Evolutionary conservation across 805 yeast genomes (phyloP).

Genomic region (Spathaspora sp.): DNA sequence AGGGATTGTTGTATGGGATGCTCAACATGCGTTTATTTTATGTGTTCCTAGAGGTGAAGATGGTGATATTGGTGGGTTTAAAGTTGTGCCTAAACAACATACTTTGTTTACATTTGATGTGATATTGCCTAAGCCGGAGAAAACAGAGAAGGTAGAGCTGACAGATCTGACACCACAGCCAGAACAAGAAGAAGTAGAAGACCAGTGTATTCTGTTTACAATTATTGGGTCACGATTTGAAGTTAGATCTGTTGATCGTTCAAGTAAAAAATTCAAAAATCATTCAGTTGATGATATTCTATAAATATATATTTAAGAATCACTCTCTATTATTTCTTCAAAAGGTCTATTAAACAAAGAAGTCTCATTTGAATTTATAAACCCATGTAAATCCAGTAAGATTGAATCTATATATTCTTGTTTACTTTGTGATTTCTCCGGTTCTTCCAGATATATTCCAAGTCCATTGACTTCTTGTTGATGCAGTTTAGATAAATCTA

Average conservation of each 20-base stretch:
- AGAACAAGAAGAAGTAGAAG: slow-evolving; percentile 13
- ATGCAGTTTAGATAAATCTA: slow-evolving; percentile 15
- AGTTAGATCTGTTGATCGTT: slow-evolving; percentile 73
- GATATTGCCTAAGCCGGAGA: slow-evolving; percentile 11
- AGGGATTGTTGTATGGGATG: slow-evolving; percentile 85
- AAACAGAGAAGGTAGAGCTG: no score
- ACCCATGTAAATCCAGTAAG: slow-evolving; percentile 20
- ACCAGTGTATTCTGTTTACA: slow-evolving; percentile 48
- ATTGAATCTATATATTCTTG: slow-evolving; percentile 16
- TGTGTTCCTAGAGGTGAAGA: slow-evolving; percentile 47
- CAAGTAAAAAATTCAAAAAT: slow-evolving; percentile 80
- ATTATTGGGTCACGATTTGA: slow-evolving; percentile 78
- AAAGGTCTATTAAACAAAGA: slow-evolving; percentile 17
- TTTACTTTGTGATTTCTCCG: slow-evolving; percentile 7
- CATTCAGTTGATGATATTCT: slow-evolving; percentile 62
- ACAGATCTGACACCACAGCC: no score
- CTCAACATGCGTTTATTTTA: slow-evolving; percentile 66
- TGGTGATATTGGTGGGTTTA: slow-evolving; percentile 56
- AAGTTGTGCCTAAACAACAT: slow-evolving; percentile 64
- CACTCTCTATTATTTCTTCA: slow-evolving; percentile 12
- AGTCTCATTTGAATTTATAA: slow-evolving; percentile 16
- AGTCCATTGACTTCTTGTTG: slow-evolving; percentile 4
- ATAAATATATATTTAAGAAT: slow-evolving; percentile 12
- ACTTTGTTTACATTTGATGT: slow-evolving; percentile 55
- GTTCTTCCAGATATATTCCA: slow-evolving; percentile 3